phyloP scores from a whole-genome alignment of 176 grass and related monocot species.

The Luzula sylvatica region DNA sequence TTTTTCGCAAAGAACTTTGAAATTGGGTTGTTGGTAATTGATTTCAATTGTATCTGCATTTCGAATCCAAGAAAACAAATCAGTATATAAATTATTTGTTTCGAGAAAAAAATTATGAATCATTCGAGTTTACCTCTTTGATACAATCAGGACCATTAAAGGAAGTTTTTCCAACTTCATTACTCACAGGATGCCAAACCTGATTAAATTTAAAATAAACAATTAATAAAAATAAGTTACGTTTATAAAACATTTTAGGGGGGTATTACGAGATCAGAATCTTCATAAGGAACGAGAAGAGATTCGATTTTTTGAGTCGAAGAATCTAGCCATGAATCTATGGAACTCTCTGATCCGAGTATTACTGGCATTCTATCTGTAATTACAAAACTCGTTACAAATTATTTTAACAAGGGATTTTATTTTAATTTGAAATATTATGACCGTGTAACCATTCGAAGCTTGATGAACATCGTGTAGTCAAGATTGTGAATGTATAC shows the following conservation, averaged over 20 bases:
- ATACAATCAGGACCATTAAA: slow-evolving; percentile 82
- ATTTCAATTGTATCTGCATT: slow-evolving; percentile 42
- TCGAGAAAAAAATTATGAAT: neutral
- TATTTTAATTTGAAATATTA: too few species aligned
- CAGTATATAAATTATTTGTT: neutral
- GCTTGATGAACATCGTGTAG: slow-evolving; percentile 43
- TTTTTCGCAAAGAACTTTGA: slow-evolving; percentile 71
- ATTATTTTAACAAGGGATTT: too few species aligned
- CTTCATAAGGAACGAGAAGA: slow-evolving; percentile 68
- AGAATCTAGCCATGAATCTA: slow-evolving; percentile 60
- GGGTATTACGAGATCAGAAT: slow-evolving; percentile 63
- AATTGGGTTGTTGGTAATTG: slow-evolving; percentile 40
- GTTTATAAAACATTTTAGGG: neutral
- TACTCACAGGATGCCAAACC: slow-evolving; percentile 60
- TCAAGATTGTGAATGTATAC: slow-evolving; percentile 72
- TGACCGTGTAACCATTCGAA: slow-evolving; percentile 87
- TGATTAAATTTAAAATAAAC: neutral
- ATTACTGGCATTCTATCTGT: slow-evolving; percentile 93
- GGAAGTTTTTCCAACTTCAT: slow-evolving; percentile 66
- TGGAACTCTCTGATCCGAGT: slow-evolving; percentile 36
- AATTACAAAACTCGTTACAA: slow-evolving; percentile 13
- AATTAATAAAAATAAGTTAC: too few species aligned
- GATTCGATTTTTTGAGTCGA: slow-evolving; percentile 49
- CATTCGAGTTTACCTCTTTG: slow-evolving; percentile 42
- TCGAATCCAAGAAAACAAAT: slow-evolving; percentile 12